Evolutionary conservation across 1,284 basidiomycete genomes (phyloP).

Genomic region (Polyporus tsugae): DNA sequence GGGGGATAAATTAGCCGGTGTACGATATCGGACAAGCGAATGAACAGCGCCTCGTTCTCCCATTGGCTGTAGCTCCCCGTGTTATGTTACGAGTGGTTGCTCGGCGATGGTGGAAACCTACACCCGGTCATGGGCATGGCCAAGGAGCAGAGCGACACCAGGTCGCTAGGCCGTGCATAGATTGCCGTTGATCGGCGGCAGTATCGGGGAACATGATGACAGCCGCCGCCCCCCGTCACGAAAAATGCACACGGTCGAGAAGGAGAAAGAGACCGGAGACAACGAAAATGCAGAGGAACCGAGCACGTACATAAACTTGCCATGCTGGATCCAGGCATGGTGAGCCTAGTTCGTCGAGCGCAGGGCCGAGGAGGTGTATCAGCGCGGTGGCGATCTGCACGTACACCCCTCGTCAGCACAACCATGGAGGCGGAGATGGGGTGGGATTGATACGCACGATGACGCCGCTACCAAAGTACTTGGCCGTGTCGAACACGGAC

Average conservation of each 20-base stretch:
- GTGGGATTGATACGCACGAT: slow-evolving; percentile 62
- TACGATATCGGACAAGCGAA: neutral
- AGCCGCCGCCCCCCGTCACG: neutral
- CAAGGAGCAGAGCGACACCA: neutral
- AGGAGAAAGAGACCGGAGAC: neutral
- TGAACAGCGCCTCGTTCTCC: neutral
- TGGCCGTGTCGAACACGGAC: slow-evolving; percentile 83
- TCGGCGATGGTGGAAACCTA: neutral
- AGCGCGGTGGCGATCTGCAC: slow-evolving; percentile 89
- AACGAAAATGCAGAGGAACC: slow-evolving; percentile 7
- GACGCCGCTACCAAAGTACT: slow-evolving; percentile 95
- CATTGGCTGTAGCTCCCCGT: neutral
- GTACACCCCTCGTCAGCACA: neutral
- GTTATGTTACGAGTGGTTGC: neutral
- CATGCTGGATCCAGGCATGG: slow-evolving; percentile 79
- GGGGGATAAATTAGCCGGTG: neutral
- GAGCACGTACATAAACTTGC: slow-evolving; percentile 72
- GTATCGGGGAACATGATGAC: neutral
- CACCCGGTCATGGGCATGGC: neutral
- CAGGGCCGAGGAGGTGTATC: slow-evolving; percentile 86
- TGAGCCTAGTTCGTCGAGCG: slow-evolving; percentile 73
- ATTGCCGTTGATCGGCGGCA: neutral
- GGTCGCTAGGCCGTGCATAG: neutral
- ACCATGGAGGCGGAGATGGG: neutral
- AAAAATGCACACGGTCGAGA: neutral